Evolutionary conservation across 768 basidiomycete genomes (phyloP).

Genomic region (Calocera cornea): DNA sequence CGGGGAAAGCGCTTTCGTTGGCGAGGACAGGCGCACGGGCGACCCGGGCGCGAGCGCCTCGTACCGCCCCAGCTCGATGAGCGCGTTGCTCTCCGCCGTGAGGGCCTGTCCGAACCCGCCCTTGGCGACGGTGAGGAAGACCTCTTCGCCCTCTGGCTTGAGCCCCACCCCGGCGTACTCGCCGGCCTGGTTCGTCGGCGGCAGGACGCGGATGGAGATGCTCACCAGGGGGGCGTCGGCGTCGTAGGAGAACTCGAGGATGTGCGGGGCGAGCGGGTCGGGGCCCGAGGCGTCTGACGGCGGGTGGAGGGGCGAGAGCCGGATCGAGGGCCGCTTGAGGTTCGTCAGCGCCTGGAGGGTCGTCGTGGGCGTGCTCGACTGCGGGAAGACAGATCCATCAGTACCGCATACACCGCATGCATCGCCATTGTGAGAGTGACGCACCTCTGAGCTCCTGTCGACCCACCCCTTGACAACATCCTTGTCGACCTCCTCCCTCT

Average conservation of each 20-base stretch:
- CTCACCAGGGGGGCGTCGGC: constrained; percentile 76
- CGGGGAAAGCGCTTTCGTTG: not conserved
- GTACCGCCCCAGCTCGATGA: constrained; percentile 68
- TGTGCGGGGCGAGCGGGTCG: constrained; percentile 40
- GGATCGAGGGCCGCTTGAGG: constrained; percentile 77
- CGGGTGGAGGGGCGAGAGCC: constrained; percentile 48
- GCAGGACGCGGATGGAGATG: constrained; percentile 62
- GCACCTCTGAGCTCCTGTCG: constrained; percentile 73
- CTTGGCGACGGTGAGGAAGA: constrained; percentile 53
- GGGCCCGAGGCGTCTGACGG: constrained; percentile 22
- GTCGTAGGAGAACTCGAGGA: constrained; percentile 84
- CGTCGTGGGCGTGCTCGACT: constrained; percentile 45
- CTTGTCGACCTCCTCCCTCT: constrained; percentile 54
- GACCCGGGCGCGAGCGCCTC: constrained; percentile 24
- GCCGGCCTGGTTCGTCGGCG: constrained; percentile 32
- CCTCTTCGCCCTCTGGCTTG: constrained; percentile 36
- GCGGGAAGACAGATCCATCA: not conserved
- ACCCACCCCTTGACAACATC: constrained; percentile 77
- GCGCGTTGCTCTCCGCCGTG: constrained; percentile 61
- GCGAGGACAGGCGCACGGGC: not conserved
- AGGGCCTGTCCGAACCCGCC: constrained; percentile 74
- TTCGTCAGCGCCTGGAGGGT: constrained; percentile 91
- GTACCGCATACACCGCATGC: not conserved
- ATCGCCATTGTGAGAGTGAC: constrained; percentile 20
- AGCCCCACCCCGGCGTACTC: constrained; percentile 33